Conservation (phyloP, 495 filamentous ascomycete genomes). For the Talaromyces adpressus region DNA sequence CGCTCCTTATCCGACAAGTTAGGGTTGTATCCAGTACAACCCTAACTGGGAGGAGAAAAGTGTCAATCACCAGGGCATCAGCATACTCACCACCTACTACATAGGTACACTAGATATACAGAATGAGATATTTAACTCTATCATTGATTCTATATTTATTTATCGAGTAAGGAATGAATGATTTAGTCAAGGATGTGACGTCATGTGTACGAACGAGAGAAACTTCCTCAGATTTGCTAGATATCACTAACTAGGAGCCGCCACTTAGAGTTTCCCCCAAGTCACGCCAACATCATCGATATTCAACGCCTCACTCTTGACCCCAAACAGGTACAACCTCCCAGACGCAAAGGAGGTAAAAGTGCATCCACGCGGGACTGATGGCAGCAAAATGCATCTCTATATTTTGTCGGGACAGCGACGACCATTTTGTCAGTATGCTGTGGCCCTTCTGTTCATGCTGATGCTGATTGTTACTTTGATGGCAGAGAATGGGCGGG, state of each 20-base stretch:
- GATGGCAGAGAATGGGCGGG: slow-evolving; percentile 47
- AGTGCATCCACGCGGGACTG: slow-evolving; percentile 27
- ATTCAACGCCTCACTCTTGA: slow-evolving; percentile 20
- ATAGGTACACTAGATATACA: too few relatives aligned
- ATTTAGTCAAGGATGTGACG: not conserved
- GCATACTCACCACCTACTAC: too few relatives aligned
- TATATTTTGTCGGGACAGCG: slow-evolving; percentile 59
- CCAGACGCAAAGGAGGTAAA: slow-evolving; percentile 35
- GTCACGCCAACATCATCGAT: not conserved
- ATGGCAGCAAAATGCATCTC: slow-evolving; percentile 34
- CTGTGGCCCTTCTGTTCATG: too few relatives aligned
- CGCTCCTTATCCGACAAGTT: too few relatives aligned
- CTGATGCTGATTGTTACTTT: not conserved
- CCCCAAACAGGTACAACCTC: slow-evolving; percentile 12
- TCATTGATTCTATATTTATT: not conserved
- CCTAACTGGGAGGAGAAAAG: too few relatives aligned
- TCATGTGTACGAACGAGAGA: not conserved
- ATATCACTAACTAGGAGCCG: not conserved
- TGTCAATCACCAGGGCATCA: too few relatives aligned
- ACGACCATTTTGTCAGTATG: slow-evolving; percentile 51
- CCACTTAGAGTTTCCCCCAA: not conserved
- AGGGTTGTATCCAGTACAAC: too few relatives aligned
- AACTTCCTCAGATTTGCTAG: not conserved
- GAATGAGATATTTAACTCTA: too few relatives aligned
- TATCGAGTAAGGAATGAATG: not conserved